Conservation (phyloP, 768 basidiomycete genomes). For the Russula sp. region DNA sequence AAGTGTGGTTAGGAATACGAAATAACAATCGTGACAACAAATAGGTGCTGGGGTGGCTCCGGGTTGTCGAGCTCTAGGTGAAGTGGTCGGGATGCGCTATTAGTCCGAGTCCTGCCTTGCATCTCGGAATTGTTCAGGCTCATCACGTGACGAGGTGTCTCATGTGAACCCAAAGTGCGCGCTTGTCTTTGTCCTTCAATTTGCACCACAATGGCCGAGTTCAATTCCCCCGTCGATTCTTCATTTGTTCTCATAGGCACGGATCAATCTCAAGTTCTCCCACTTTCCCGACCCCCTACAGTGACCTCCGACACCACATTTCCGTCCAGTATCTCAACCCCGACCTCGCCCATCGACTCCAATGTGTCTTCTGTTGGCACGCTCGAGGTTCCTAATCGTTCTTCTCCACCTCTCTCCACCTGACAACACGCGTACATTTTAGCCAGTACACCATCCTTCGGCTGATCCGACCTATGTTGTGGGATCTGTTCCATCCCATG, state of each 20-base stretch:
- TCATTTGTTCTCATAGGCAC: conserved; percentile 20
- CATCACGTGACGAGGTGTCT: too few species aligned
- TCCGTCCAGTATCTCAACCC: conserved; percentile 25
- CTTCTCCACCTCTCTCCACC: neutral
- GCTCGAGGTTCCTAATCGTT: conserved; percentile 13
- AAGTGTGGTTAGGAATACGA: neutral
- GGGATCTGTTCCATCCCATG: conserved; percentile 52
- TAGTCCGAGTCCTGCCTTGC: too few species aligned
- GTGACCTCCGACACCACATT: conserved; percentile 21
- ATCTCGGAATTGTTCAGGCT: too few species aligned
- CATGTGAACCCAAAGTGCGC: too few species aligned
- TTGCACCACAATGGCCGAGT: conserved; percentile 17
- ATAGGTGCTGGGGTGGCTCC: neutral
- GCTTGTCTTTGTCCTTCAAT: neutral
- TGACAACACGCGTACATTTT: conserved; percentile 1
- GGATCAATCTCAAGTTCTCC: conserved; percentile 20
- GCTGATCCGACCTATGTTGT: conserved; percentile 43
- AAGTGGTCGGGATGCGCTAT: too few species aligned
- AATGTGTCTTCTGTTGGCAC: conserved; percentile 14
- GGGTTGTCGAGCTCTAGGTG: neutral
- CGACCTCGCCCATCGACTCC: conserved; percentile 25
- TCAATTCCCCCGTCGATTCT: conserved; percentile 9
- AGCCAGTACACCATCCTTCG: conserved; percentile 47
- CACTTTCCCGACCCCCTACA: conserved; percentile 16
- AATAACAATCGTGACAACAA: neutral